Percentiles rank a stretch among this genome's conserved stretches.
phyloP scores from a whole-genome alignment of 1,284 basidiomycete genomes.

The Sphagnurus paluster region DNA sequence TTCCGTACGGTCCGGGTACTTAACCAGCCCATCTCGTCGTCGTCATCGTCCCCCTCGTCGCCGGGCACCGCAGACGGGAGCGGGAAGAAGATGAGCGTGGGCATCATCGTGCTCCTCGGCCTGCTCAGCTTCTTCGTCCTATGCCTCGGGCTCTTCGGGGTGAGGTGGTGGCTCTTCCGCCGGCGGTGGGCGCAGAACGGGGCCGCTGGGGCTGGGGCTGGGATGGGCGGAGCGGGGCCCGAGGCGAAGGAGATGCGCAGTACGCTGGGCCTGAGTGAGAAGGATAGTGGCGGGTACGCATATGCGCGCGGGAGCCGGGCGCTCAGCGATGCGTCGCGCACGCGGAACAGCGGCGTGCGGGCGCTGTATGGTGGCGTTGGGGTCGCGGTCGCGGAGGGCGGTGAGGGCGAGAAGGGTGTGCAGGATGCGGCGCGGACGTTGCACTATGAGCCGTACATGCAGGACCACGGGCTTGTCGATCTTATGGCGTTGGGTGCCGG shows the following conservation, averaged over 20 bases:
- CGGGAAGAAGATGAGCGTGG: constrained; percentile 47
- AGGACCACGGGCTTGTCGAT: constrained; percentile 19
- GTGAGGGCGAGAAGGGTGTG: background rate
- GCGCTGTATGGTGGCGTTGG: background rate
- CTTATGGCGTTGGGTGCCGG: constrained; percentile 2
- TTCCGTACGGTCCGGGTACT: constrained; percentile 67
- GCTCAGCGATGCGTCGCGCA: too few relatives aligned
- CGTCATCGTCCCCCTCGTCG: too few relatives aligned
- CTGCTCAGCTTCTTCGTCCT: constrained; percentile 56
- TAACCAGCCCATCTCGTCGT: constrained; percentile 47
- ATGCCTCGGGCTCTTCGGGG: constrained; percentile 50
- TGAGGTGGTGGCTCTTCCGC: constrained; percentile 49
- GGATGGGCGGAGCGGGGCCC: constrained; percentile 1
- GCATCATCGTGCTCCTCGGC: constrained; percentile 59
- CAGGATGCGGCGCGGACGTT: constrained; percentile 23
- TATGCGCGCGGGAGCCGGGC: constrained; percentile 10
- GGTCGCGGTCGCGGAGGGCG: background rate
- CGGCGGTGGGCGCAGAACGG: constrained; percentile 29
- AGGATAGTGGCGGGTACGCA: background rate
- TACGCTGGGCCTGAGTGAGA: background rate
- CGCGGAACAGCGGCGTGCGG: too few relatives aligned
- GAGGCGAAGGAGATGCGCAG: constrained; percentile 9
- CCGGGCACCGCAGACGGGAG: constrained; percentile 16
- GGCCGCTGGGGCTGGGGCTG: constrained; percentile 7
- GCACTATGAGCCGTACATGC: constrained; percentile 29